A percentile compares a stretch with the other conserved stretches of the same genome.
These are phyloP conservation scores for Ophiostoma himal-ulmi DNA, from an alignment of 2,329 filamentous ascomycete species.

Conservation along the genomic window DNA sequence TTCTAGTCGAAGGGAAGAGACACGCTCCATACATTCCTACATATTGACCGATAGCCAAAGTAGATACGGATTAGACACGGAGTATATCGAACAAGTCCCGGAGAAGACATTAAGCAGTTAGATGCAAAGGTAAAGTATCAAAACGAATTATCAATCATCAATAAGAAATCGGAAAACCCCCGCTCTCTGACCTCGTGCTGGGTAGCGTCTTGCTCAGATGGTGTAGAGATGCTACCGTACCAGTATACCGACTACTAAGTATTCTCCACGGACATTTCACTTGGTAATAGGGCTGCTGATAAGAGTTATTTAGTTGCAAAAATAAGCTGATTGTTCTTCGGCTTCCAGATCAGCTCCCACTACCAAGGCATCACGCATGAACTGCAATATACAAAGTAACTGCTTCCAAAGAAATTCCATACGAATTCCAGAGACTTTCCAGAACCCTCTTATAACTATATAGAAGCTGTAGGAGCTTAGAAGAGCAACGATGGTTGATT, in stretches of 20 bases:
- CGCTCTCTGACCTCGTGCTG: constrained; percentile 1
- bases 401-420: background rate
- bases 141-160: background rate
- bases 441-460: background rate
- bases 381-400: background rate
- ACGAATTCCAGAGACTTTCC: background rate
- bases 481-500: background rate
- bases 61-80: background rate
- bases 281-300: background rate
- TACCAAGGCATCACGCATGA: background rate
- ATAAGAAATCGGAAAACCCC: background rate
- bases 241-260: background rate
- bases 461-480: background rate
- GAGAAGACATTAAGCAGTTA: no score
- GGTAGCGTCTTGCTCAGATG: background rate
- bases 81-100: constrained; percentile 1
- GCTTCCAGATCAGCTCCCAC: background rate
- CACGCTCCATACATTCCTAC: background rate
- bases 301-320: background rate
- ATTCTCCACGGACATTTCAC: constrained; percentile 8
- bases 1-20: background rate
- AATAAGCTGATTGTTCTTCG: background rate
- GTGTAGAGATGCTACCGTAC: constrained; percentile 1
- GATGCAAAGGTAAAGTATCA: background rate
- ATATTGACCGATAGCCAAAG: background rate